These are phyloP conservation scores for Ophiosphaerella korrae DNA, from an alignment of 2,329 filamentous ascomycete genomes.

Conservation along the genomic window DNA sequence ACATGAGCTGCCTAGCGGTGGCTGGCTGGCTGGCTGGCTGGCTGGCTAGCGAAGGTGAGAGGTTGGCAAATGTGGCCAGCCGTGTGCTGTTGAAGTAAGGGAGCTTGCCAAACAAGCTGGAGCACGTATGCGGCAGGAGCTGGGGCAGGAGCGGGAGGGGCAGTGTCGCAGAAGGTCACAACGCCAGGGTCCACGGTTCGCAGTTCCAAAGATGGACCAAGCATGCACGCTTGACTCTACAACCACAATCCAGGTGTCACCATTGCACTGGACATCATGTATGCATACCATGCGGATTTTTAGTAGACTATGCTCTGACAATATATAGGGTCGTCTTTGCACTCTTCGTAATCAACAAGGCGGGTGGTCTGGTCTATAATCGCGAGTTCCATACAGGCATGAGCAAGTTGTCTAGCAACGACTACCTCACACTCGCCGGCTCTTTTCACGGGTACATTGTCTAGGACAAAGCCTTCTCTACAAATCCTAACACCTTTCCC, in stretches of 20 bases:
- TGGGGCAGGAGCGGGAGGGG: conserved; percentile 18
- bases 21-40: not conserved
- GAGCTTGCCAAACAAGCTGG: conserved; percentile 10
- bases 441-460: conserved; percentile 87
- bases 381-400: conserved; percentile 88
- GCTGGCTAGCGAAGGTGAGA: no score
- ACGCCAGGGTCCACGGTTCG: no score
- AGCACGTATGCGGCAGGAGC: conserved; percentile 6
- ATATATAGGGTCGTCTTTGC: conserved; percentile 85
- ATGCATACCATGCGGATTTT: no score
- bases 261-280: conserved; percentile 15
- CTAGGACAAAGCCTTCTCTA: not conserved
- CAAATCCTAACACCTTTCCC: conserved; percentile 3
- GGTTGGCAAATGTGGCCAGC: conserved; percentile 2
- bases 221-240: not conserved
- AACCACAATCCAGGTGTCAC: not conserved
- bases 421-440: conserved; percentile 94
- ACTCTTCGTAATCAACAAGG: conserved; percentile 98
- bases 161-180: conserved; percentile 15
- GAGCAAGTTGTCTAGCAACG: conserved; percentile 88
- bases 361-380: conserved; percentile 94
- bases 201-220: no score
- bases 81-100: conserved; percentile 8
- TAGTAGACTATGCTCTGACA: conserved; percentile 12
- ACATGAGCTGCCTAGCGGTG: no score